Conservation (phyloP, 495 filamentous ascomycete species). For the Aspergillus nanangensis region DNA sequence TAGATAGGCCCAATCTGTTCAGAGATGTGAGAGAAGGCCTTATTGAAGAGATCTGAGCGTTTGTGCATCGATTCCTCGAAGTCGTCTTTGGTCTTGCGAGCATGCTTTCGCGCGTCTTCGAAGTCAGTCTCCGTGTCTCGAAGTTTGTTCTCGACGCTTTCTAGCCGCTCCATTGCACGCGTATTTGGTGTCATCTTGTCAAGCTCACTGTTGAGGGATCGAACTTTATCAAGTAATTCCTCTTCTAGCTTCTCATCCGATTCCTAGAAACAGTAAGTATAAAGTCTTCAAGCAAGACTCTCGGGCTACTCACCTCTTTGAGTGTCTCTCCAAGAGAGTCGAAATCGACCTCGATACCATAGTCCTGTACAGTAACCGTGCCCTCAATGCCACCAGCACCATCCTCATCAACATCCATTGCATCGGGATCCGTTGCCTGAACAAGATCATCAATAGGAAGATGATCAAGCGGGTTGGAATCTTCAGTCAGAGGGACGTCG, state of each 20-base stretch:
- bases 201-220: conserved; percentile 67
- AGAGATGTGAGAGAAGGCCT: conserved; percentile 90
- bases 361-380: conserved; percentile 63
- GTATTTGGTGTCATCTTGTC: conserved; percentile 95
- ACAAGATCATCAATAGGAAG: conserved; percentile 83
- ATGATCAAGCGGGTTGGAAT: conserved; percentile 70
- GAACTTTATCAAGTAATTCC: conserved; percentile 74
- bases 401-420: conserved; percentile 84
- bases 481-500: conserved; percentile 70
- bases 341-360: conserved; percentile 91
- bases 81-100: conserved; percentile 70
- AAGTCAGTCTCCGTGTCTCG: conserved; percentile 84
- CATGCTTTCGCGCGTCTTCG: conserved; percentile 69
- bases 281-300: not conserved
- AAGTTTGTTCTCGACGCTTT: conserved; percentile 77
- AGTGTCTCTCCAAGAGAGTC: conserved; percentile 80
- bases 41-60: conserved; percentile 88
- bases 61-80: conserved; percentile 77
- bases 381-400: conserved; percentile 31
- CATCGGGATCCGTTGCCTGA: conserved; percentile 63
- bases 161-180: conserved; percentile 88
- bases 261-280: conserved; percentile 44
- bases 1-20: conserved; percentile 93
- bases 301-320: conserved; percentile 59
- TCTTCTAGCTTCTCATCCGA: conserved; percentile 70